Evolutionary conservation across 208 protist genomes (phyloP).

Genomic region (Strigomonas culicis): DNA sequence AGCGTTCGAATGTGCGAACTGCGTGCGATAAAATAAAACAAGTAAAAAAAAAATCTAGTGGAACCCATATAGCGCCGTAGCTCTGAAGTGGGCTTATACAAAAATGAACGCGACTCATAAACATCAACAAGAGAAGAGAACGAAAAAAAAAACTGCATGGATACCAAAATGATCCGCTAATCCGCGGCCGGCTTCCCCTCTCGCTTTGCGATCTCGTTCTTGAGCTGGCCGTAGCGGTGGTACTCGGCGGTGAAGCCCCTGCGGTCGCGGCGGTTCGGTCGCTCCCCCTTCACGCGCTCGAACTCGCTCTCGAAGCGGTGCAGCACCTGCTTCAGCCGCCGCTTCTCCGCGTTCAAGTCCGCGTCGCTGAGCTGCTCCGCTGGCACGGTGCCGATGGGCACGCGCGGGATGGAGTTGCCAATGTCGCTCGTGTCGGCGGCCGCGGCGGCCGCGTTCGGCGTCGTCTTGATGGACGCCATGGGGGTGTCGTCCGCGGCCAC

Average conservation of each 20-base stretch:
- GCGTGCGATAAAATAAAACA: conserved; percentile 1
- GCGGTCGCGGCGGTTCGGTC: conserved; percentile 55
- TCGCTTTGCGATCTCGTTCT: conserved; percentile 62
- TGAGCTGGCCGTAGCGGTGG: conserved; percentile 74
- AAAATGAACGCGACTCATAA: not conserved
- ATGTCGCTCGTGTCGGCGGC: not conserved
- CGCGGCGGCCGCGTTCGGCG: not conserved
- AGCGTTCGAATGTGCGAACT: too few relatives aligned
- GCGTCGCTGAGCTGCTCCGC: conserved; percentile 47
- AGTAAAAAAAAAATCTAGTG: not conserved
- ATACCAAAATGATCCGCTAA: not conserved
- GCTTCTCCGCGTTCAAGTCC: conserved; percentile 63
- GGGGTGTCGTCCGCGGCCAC: not conserved
- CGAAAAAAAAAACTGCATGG: not conserved
- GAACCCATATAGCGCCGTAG: conserved; percentile 1
- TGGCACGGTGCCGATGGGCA: conserved; percentile 39
- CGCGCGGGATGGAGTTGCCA: conserved; percentile 15
- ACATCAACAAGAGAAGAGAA: not conserved
- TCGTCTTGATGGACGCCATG: not conserved
- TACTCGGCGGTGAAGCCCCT: conserved; percentile 56
- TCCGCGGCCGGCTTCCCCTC: not conserved
- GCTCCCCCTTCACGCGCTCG: conserved; percentile 44
- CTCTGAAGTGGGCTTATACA: not conserved
- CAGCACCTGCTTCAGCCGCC: conserved; percentile 70
- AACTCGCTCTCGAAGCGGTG: conserved; percentile 81